These are phyloP conservation scores for Russula virescens DNA, from an alignment of 768 basidiomycete species.

Conservation along the genomic window DNA sequence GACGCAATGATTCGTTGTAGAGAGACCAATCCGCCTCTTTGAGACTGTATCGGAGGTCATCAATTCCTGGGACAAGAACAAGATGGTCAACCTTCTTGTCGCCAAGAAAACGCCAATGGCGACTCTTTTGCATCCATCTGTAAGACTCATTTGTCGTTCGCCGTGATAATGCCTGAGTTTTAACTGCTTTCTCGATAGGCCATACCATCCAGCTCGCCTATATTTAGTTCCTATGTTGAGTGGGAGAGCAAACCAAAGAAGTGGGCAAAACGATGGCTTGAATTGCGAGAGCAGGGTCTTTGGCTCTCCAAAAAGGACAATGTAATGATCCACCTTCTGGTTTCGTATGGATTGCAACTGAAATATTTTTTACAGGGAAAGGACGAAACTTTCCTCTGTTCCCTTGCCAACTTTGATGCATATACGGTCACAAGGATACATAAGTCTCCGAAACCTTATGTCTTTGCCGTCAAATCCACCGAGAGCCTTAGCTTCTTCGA, in stretches of 20 bases:
- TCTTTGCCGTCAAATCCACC: constrained; percentile 84
- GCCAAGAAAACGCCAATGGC: constrained; percentile 70
- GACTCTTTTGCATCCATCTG: constrained; percentile 50
- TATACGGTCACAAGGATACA: constrained; percentile 72
- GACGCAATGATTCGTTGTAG: constrained; percentile 35
- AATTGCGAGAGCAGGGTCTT: constrained; percentile 77
- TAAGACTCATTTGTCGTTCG: constrained; percentile 31
- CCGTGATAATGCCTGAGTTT: constrained; percentile 8
- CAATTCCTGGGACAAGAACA: constrained; percentile 84
- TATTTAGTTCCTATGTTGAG: constrained; percentile 64
- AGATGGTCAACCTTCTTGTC: constrained; percentile 73
- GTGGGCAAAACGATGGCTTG: constrained; percentile 91
- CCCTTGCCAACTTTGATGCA: constrained; percentile 83
- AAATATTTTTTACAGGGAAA: constrained; percentile 52
- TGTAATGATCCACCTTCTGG: constrained; percentile 39
- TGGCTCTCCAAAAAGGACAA: constrained; percentile 88
- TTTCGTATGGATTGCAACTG: background rate
- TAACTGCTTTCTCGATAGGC: constrained; percentile 37
- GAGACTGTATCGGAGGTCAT: constrained; percentile 77
- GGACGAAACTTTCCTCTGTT: constrained; percentile 77
- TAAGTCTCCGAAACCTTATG: constrained; percentile 78
- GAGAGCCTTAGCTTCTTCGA: constrained; percentile 86
- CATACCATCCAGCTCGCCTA: constrained; percentile 43
- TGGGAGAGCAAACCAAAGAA: constrained; percentile 90
- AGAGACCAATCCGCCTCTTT: constrained; percentile 84